These are phyloP conservation scores for Sugiyamaella smithiae DNA, from an alignment of 805 yeast genomes.

Conservation along the genomic window DNA sequence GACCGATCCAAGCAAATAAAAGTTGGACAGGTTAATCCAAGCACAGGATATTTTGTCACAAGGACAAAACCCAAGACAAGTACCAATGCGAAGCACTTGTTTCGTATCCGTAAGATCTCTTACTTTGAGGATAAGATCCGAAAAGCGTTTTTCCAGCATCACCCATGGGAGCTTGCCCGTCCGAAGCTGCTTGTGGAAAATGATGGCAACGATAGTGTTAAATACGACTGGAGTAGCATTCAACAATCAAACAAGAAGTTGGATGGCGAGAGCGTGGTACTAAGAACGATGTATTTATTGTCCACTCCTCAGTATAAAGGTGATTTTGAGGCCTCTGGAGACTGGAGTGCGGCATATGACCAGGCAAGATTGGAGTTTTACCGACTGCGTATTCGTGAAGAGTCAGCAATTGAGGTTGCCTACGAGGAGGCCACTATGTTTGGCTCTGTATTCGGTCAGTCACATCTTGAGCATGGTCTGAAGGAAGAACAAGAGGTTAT, in stretches of 20 bases:
- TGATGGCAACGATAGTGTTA: conserved; percentile 51
- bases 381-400: conserved; percentile 78
- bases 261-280: conserved; percentile 88
- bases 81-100: conserved; percentile 37
- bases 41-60: conserved; percentile 43
- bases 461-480: conserved; percentile 65
- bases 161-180: conserved; percentile 96
- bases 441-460: conserved; percentile 69
- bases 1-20: conserved; percentile 27
- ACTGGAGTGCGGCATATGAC: conserved; percentile 65
- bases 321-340: conserved; percentile 23
- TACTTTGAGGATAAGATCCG: conserved; percentile 80
- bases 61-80: conserved; percentile 42
- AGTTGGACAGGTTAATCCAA: conserved; percentile 24
- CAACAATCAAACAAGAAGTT: conserved; percentile 69
- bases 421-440: conserved; percentile 82
- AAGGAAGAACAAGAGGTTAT: conserved; percentile 67
- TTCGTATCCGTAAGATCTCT: conserved; percentile 51
- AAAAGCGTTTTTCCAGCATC: conserved; percentile 79
- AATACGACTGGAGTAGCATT: conserved; percentile 74
- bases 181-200: conserved; percentile 83
- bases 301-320: conserved; percentile 30
- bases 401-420: conserved; percentile 65
- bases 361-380: conserved; percentile 87
- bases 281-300: conserved; percentile 60